Evolutionary conservation across 371 early-diverging fungal species (phyloP), one percentile per base, ranked within the genome.

Genomic region (Mortierella sp.): DNA sequence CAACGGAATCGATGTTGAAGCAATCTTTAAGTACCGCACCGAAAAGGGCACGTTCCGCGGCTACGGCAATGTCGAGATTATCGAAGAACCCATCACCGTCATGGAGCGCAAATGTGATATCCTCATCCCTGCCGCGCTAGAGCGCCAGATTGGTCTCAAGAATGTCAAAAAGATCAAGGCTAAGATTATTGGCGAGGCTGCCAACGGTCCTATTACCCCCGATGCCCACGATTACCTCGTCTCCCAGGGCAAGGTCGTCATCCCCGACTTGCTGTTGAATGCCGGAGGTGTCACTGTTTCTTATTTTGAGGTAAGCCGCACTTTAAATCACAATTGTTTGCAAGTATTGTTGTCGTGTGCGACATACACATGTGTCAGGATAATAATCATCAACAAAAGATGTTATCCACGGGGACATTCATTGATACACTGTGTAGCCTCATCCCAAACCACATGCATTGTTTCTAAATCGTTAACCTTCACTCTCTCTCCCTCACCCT

Each of bases 281-380:
- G 96, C 97, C 42, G 97, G 97, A 83, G 97, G 97, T 84, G 97
- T 97, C 68, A 96, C 96, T 31, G 95, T 95, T 19, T 95, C 95
- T 24, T 97, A 96, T 90, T 97, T 95, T 89, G 93, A 93, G 68
- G 68, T 65, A 65, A 26, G 60, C 10, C 6, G 26, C 26, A 60
- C 58, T 19, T 2, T 21, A 38, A 19, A 14, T 38, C 11, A 38
- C 21, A 65, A 38, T 7, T 7, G 6, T n/a, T 21, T n/a, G 24
- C 3, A 55, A 4, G 38, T 38, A 16, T 21, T 34, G 21, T 65
- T 24, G 9, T 16, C 11, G 24, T 65, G 24, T 65, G 38, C 42
- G 21, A 65, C 68, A 34, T 0, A 13, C 26, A 26, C 28, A 28
- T 4, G 26, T 2, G 38, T 42, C 24, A 9, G 8, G 42, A 65